These are phyloP conservation scores for Coemansia sp. DNA, from an alignment of 192 early-diverging fungal species.

Conservation along the genomic window DNA sequence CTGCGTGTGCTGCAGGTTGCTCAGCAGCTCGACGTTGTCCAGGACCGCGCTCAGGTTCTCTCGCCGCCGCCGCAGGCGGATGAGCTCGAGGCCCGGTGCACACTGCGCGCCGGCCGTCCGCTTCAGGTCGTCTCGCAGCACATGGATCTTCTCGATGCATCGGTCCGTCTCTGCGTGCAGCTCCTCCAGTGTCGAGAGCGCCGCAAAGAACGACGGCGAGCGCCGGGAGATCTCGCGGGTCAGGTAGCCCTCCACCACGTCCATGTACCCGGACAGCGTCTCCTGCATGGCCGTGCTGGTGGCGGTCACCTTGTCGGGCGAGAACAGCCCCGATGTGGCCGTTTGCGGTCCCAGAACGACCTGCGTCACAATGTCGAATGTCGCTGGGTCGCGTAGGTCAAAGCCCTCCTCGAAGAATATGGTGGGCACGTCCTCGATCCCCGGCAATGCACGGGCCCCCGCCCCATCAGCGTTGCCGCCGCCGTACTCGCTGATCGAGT, in stretches of 20 bases:
- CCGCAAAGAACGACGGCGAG: slow-evolving; percentile 94
- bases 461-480: slow-evolving; percentile 10
- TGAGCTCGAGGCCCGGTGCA: slow-evolving; percentile 75
- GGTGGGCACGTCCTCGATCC: slow-evolving; percentile 76
- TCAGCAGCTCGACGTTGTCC: slow-evolving; percentile 63
- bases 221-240: slow-evolving; percentile 90
- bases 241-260: slow-evolving; percentile 90
- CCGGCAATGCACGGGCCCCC: slow-evolving; percentile 39
- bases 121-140: slow-evolving; percentile 63
- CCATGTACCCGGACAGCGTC: slow-evolving; percentile 81
- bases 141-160: slow-evolving; percentile 84
- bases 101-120: slow-evolving; percentile 59
- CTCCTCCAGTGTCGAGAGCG: slow-evolving; percentile 85
- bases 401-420: slow-evolving; percentile 85
- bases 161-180: slow-evolving; percentile 86
- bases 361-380: slow-evolving; percentile 69
- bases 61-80: slow-evolving; percentile 68
- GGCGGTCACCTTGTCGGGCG: slow-evolving; percentile 46
- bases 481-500: slow-evolving; percentile 33
- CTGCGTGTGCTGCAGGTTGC: slow-evolving; percentile 70
- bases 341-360: slow-evolving; percentile 64
- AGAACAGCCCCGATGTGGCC: slow-evolving; percentile 33
- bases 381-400: slow-evolving; percentile 83
- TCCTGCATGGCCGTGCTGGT: slow-evolving; percentile 79
- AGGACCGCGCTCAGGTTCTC: slow-evolving; percentile 66